phyloP scores from a whole-genome alignment of 495 filamentous ascomycete species.

The Daldinia bambusicola region DNA sequence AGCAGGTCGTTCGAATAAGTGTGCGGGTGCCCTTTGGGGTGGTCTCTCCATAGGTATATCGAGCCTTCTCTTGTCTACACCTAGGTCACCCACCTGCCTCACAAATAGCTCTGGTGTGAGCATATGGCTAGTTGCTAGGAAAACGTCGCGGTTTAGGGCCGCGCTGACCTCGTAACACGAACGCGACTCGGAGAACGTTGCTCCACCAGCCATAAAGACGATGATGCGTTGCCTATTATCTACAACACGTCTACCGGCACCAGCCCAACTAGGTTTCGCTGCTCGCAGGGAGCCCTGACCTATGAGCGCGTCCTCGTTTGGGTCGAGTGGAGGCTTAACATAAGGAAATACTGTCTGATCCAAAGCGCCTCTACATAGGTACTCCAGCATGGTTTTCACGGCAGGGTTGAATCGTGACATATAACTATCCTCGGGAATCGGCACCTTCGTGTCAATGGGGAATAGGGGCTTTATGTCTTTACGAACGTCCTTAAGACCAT shows the following conservation, averaged over 20 bases:
- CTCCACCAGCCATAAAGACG: slow-evolving; percentile 95
- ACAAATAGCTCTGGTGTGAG: slow-evolving; percentile 82
- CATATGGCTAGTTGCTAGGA: slow-evolving; percentile 93
- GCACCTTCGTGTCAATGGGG: slow-evolving; percentile 64
- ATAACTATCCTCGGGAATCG: slow-evolving; percentile 68
- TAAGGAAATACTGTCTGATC: slow-evolving; percentile 81
- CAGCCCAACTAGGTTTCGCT: slow-evolving; percentile 92
- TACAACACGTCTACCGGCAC: slow-evolving; percentile 74
- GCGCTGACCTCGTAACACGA: slow-evolving; percentile 88
- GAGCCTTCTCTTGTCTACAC: slow-evolving; percentile 75
- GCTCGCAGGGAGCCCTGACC: slow-evolving; percentile 83
- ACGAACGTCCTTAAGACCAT: slow-evolving; percentile 78
- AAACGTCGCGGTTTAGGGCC: slow-evolving; percentile 78
- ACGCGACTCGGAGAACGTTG: slow-evolving; percentile 88
- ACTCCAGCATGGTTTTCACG: slow-evolving; percentile 83
- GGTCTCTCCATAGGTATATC: slow-evolving; percentile 85
- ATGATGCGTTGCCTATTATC: slow-evolving; percentile 92
- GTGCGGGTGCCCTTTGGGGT: slow-evolving; percentile 80
- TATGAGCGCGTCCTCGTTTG: slow-evolving; percentile 64
- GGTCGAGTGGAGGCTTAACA: slow-evolving; percentile 73
- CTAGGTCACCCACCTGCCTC: slow-evolving; percentile 81
- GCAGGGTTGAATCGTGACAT: slow-evolving; percentile 76
- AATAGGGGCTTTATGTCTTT: slow-evolving; percentile 73
- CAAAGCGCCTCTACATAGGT: slow-evolving; percentile 71
- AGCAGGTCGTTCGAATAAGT: slow-evolving; percentile 84